Evolutionary conservation across 1,284 basidiomycete species (phyloP), one percentile per base, ranked within the genome.

Genomic region (Quambalaria eucalypti): DNA sequence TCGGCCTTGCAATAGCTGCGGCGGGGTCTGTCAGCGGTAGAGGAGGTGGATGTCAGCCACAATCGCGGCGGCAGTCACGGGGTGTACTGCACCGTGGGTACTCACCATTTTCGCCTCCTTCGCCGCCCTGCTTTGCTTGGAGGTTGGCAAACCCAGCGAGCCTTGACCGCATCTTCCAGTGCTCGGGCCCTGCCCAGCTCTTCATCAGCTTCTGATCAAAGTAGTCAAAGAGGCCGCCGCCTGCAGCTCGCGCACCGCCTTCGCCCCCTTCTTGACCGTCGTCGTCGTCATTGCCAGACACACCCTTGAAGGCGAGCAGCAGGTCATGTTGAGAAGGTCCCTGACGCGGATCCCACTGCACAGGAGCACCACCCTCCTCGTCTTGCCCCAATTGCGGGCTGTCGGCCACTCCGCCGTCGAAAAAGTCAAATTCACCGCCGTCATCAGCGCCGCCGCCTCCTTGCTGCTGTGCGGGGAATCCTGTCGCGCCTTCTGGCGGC

Each of bases 121-220:
- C 42, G 12, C 3, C 42, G 19, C 25, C 16, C 5, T 46, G 42
- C 21, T 46, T 14, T 7, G n/a, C 21, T 12, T 21, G 21, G 21
- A 46, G 25, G n/a, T 21, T 21, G 42, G 16, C 42, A 26, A 46
- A 46, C 12, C 42, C 42, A 9, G 42, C 42, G 25, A 46, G 42
- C n/a, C 42, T 21, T 6, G 64, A 61, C 1, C 60, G 59, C 59
- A 97, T 77, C 76, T 95, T 97, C 93, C 93, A 98, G 76, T 99
- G 95, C 76, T 97, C 90, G 9, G 93, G 93, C 4, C 95, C 93
- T 2, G 95, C 93, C 93, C 93, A 98, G 67, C 91, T 93, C 81
- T 90, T 95, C 71, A 86, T 81, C 71, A 90, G 82, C 36, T 83
- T 85, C 66, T 86, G 83, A 76, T 98, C 92, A 75, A 98, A 96